Conservation (phyloP, 1,284 basidiomycete genomes). For the Fomes fomentarius region DNA sequence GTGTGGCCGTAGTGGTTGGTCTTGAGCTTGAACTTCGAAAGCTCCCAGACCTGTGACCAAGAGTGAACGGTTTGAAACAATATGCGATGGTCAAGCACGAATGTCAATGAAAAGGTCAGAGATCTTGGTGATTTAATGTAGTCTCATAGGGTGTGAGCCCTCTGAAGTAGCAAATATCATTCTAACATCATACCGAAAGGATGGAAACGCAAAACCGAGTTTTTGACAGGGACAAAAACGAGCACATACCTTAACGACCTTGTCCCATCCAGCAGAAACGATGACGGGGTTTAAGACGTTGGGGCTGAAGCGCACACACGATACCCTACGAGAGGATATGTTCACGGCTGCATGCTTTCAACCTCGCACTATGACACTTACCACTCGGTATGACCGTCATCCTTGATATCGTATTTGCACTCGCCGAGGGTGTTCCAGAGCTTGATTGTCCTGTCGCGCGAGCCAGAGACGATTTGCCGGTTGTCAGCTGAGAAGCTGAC, state of each 20-base stretch:
- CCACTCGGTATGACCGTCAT: constrained; percentile 98
- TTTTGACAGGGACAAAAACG: neutral
- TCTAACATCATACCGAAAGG: constrained; percentile 47
- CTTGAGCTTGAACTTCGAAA: constrained; percentile 99
- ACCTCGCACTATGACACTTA: constrained; percentile 38
- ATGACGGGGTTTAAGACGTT: constrained; percentile 99
- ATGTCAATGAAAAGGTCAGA: constrained; percentile 48
- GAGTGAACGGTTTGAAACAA: neutral
- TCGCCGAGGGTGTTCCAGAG: constrained; percentile 99
- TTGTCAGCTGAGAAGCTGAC: constrained; percentile 98
- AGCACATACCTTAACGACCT: constrained; percentile 94
- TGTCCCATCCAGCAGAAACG: constrained; percentile 99
- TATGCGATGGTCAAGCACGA: constrained; percentile 3
- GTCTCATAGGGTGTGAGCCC: constrained; percentile 71
- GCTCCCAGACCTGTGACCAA: constrained; percentile 91
- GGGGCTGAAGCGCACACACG: constrained; percentile 99
- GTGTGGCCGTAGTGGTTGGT: constrained; percentile 99
- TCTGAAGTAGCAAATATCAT: constrained; percentile 87
- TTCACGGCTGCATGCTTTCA: constrained; percentile 9
- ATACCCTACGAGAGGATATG: constrained; percentile 71
- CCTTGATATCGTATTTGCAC: constrained; percentile 99
- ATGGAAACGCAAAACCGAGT: constrained; percentile 16
- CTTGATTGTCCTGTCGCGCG: constrained; percentile 97
- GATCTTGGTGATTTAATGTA: constrained; percentile 74
- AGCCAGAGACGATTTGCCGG: constrained; percentile 98